These are phyloP conservation scores for Tuber microsphaerosporum DNA, from an alignment of 495 filamentous ascomycete genomes.

Conservation along the genomic window DNA sequence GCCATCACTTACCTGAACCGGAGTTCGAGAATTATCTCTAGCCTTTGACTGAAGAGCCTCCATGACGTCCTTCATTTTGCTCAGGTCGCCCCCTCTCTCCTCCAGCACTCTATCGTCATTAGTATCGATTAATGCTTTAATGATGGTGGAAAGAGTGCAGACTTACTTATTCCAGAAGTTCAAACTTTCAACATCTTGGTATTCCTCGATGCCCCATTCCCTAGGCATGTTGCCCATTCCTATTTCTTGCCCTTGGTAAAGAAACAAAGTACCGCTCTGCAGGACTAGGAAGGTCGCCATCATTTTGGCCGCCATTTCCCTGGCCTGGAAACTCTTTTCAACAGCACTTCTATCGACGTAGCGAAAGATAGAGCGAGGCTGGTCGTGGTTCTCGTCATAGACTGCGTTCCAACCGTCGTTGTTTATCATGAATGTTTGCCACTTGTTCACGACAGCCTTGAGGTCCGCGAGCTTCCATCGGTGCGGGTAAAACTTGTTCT, in stretches of 20 bases:
- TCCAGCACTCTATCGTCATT: slow-evolving; percentile 42
- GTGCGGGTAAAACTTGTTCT: slow-evolving; percentile 50
- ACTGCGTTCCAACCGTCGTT: slow-evolving; percentile 65
- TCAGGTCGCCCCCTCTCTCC: slow-evolving; percentile 37
- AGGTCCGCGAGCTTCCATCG: slow-evolving; percentile 53
- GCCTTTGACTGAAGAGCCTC: slow-evolving; percentile 50
- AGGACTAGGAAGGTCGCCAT: slow-evolving; percentile 55
- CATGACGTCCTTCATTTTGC: slow-evolving; percentile 34
- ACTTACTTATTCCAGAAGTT: slow-evolving; percentile 55
- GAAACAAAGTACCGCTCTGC: slow-evolving; percentile 61
- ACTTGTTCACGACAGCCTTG: slow-evolving; percentile 54
- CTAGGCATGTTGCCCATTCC: slow-evolving; percentile 66
- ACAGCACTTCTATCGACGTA: slow-evolving; percentile 45
- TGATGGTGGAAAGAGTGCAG: not conserved
- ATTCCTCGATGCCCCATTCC: slow-evolving; percentile 60
- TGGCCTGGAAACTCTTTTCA: slow-evolving; percentile 47
- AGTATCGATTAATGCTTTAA: slow-evolving; percentile 4
- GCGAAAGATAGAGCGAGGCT: slow-evolving; percentile 57
- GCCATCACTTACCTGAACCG: slow-evolving; percentile 35
- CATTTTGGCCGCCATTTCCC: slow-evolving; percentile 54
- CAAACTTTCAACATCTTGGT: slow-evolving; percentile 63
- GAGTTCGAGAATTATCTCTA: slow-evolving; percentile 54
- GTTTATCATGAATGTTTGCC: slow-evolving; percentile 63
- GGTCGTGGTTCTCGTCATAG: slow-evolving; percentile 70
- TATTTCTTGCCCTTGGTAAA: slow-evolving; percentile 72